Conservation (phyloP, 2,329 filamentous ascomycete genomes). For the Penicillium corylophilum region DNA sequence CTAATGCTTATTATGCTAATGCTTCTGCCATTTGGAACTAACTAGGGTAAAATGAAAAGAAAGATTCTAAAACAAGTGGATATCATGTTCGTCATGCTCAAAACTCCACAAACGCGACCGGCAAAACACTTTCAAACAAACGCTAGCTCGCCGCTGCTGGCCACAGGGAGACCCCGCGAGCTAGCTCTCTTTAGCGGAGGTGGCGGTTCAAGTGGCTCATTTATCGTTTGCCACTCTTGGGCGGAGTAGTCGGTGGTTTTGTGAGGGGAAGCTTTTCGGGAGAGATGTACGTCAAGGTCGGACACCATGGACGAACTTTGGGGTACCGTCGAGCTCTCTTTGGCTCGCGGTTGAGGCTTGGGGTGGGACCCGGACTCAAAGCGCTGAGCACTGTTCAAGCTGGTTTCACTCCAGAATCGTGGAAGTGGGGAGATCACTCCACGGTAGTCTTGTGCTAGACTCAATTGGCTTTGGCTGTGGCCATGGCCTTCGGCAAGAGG, state of each 20-base stretch:
- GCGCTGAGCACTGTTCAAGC: conserved; percentile 27
- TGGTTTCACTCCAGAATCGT: conserved; percentile 38
- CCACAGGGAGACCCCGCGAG: conserved; percentile 20
- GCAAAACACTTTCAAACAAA: conserved; percentile 19
- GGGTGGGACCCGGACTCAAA: conserved; percentile 21
- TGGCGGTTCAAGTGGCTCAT: conserved; percentile 15
- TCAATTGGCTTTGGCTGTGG: conserved; percentile 34
- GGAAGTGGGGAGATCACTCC: conserved; percentile 38
- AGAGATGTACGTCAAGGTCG: conserved; percentile 25
- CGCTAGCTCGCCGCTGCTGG: conserved; percentile 25
- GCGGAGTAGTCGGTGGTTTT: conserved; percentile 5
- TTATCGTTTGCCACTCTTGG: conserved; percentile 8
- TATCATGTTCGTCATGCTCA: conserved; percentile 27
- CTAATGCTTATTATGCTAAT: background rate
- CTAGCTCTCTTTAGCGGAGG: conserved; percentile 14
- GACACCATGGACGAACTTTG: conserved; percentile 24
- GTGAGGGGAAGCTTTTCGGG: conserved; percentile 12
- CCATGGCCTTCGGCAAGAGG: conserved; percentile 17
- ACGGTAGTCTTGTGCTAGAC: conserved; percentile 39
- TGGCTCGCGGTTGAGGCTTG: conserved; percentile 1
- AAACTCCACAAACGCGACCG: conserved; percentile 15
- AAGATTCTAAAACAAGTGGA: conserved; percentile 20
- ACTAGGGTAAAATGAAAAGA: background rate
- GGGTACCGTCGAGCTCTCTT: conserved; percentile 14
- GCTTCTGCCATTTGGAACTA: background rate